Conservation (phyloP, 2,329 filamentous ascomycete genomes). For the Fusarium compactum region DNA sequence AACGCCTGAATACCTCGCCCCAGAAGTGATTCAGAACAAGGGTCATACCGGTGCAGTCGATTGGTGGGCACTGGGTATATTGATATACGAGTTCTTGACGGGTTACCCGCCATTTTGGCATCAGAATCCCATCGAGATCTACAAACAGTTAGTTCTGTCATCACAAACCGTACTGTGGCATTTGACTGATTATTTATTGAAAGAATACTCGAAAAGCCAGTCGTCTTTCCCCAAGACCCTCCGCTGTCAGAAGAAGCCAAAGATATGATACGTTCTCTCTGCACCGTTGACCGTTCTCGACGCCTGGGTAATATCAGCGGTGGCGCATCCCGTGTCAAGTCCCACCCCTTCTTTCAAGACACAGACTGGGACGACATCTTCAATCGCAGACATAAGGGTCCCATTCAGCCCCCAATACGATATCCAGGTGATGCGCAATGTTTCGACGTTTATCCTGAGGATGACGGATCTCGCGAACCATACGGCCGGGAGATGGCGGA, state of each 20-base stretch:
- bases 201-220: conserved; percentile 82
- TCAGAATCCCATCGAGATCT: conserved; percentile 87
- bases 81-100: conserved; percentile 87
- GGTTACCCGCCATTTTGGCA: conserved; percentile 91
- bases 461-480: conserved; percentile 71
- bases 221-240: conserved; percentile 78
- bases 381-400: conserved; percentile 72
- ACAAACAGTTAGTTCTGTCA: conserved; percentile 72
- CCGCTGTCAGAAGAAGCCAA: conserved; percentile 75
- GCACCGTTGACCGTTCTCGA: conserved; percentile 81
- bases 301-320: conserved; percentile 83
- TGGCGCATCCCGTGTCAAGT: conserved; percentile 77
- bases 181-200: conserved; percentile 5
- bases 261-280: conserved; percentile 80
- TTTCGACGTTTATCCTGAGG: conserved; percentile 86
- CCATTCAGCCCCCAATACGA: conserved; percentile 80
- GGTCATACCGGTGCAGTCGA: conserved; percentile 82
- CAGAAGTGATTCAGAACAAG: conserved; percentile 87
- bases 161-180: neutral
- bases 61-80: conserved; percentile 88
- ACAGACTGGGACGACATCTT: conserved; percentile 81
- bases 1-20: conserved; percentile 85
- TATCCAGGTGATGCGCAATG: conserved; percentile 82
- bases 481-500: conserved; percentile 77
- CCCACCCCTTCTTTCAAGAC: conserved; percentile 79